Evolutionary conservation across 2,329 filamentous ascomycete species (phyloP).

Genomic region (Alternaria incomplexa): DNA sequence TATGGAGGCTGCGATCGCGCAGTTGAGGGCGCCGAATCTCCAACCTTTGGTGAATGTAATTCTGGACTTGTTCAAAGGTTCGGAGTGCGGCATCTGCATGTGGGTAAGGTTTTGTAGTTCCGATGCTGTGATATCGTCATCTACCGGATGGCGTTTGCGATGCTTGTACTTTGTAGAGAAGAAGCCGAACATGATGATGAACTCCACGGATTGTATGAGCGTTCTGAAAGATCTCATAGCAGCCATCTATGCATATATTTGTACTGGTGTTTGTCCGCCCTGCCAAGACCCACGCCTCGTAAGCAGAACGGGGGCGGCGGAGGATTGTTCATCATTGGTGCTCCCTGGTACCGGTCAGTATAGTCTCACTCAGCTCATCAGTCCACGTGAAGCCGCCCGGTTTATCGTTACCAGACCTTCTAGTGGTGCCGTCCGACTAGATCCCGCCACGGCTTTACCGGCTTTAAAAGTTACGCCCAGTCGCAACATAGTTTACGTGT

Average conservation of each 20-base stretch:
- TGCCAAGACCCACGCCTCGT: background rate
- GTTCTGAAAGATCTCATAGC: background rate
- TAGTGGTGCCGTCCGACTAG: background rate
- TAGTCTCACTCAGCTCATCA: background rate
- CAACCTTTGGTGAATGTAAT: background rate
- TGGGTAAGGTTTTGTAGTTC: background rate
- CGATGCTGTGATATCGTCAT: background rate
- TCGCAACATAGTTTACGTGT: background rate
- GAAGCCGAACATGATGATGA: background rate
- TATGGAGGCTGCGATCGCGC: background rate
- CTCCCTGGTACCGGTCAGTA: background rate
- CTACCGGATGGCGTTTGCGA: background rate
- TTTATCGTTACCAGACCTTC: background rate
- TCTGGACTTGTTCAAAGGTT: background rate
- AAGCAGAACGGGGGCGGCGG: background rate
- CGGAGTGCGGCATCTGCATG: background rate
- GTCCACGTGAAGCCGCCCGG: background rate
- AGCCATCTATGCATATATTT: background rate
- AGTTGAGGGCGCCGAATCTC: background rate
- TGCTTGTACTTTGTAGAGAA: background rate
- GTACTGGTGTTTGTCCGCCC: background rate
- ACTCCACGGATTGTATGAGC: background rate
- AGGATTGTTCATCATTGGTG: background rate
- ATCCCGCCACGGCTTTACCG: background rate
- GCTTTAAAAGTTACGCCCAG: background rate